A percentile compares a stretch with the other conserved stretches of the same genome.
Evolutionary conservation across 495 filamentous ascomycete species (phyloP).

Genomic region (Aspergillus avenaceus): DNA sequence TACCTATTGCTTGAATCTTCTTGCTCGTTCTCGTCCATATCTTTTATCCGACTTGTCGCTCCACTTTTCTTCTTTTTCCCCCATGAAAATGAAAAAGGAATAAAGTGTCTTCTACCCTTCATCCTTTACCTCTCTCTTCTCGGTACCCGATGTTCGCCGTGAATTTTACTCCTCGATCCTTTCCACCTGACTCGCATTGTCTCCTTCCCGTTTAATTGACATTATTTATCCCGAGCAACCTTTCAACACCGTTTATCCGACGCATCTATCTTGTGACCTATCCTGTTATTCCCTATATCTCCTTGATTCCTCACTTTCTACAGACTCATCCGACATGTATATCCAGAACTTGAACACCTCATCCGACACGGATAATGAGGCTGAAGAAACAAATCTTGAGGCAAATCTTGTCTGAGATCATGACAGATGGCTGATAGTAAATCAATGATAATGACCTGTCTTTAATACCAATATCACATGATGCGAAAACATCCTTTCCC

Average conservation of each 20-base stretch:
- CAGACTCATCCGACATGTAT: slow-evolving; percentile 12
- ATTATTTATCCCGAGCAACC: slow-evolving; percentile 10
- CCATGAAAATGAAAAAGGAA: too few species aligned
- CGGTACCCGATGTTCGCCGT: background rate
- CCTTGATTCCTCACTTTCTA: slow-evolving; percentile 12
- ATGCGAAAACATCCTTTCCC: background rate
- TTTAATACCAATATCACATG: background rate
- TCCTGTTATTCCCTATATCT: slow-evolving; percentile 10
- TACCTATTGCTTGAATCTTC: background rate
- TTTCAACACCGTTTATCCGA: slow-evolving; percentile 1
- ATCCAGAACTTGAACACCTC: slow-evolving; percentile 6
- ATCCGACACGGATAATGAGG: slow-evolving; percentile 1
- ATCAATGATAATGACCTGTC: slow-evolving; percentile 12
- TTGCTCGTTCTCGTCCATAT: background rate
- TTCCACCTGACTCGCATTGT: slow-evolving; percentile 6
- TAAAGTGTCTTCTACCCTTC: background rate
- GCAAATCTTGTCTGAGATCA: slow-evolving; percentile 10
- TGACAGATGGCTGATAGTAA: slow-evolving; percentile 9
- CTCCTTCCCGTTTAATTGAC: slow-evolving; percentile 15
- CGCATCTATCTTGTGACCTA: slow-evolving; percentile 9
- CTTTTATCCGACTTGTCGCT: slow-evolving; percentile 13
- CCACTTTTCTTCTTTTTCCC: too few species aligned
- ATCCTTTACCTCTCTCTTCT: slow-evolving; percentile 6
- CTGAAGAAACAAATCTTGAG: slow-evolving; percentile 1
- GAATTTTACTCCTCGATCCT: slow-evolving; percentile 1